phyloP scores from a whole-genome alignment of 768 basidiomycete genomes.

The Leccinum pellstonianum region DNA sequence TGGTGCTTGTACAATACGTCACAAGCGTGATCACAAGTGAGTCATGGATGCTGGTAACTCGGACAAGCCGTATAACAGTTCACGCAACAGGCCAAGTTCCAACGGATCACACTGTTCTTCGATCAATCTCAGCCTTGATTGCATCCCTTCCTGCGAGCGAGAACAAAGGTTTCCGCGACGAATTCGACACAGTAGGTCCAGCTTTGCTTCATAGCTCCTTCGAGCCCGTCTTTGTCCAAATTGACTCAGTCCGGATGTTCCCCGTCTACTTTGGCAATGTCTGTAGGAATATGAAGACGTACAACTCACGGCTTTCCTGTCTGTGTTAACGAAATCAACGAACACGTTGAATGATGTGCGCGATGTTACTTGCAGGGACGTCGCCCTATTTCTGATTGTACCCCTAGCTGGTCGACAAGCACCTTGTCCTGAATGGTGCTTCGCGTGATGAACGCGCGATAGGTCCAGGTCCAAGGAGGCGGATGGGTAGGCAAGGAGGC shows the following conservation, averaged over 20 bases:
- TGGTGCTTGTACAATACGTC: slow-evolving; percentile 86
- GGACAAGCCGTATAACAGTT: neutral
- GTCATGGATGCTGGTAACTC: slow-evolving; percentile 15
- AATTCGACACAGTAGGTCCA: slow-evolving; percentile 76
- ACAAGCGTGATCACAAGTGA: slow-evolving; percentile 70
- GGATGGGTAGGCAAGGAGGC: slow-evolving; percentile 48
- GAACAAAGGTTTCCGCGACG: slow-evolving; percentile 76
- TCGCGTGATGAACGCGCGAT: slow-evolving; percentile 51
- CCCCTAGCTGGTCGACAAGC: slow-evolving; percentile 73
- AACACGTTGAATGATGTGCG: slow-evolving; percentile 87
- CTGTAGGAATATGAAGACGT: slow-evolving; percentile 93
- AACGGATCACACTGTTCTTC: slow-evolving; percentile 77
- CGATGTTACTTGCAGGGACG: neutral
- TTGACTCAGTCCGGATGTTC: neutral
- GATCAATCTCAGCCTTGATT: slow-evolving; percentile 82
- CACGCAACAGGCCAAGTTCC: slow-evolving; percentile 56
- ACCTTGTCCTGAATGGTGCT: slow-evolving; percentile 56
- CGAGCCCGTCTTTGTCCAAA: neutral
- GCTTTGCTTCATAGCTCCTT: neutral
- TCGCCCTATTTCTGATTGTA: slow-evolving; percentile 5
- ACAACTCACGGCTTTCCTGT: slow-evolving; percentile 86
- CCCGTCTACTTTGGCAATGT: slow-evolving; percentile 1
- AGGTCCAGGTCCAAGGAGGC: slow-evolving; percentile 47
- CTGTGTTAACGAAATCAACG: slow-evolving; percentile 85
- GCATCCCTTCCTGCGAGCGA: slow-evolving; percentile 88